Conservation (phyloP, 129 eudicot species). For the Tanacetum coccineum region DNA sequence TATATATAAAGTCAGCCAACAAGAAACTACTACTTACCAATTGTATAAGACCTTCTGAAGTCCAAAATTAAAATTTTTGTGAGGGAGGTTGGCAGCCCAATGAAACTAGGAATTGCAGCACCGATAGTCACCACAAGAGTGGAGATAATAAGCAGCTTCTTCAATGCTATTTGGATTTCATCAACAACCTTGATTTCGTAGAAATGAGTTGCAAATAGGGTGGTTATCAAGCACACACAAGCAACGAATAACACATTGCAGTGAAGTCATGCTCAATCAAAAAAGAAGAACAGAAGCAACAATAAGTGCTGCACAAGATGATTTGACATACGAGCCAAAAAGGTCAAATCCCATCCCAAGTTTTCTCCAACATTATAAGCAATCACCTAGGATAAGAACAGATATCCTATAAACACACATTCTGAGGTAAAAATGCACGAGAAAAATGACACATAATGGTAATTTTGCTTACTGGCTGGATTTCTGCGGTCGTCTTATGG, state of each 20-base stretch:
- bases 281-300: constrained; percentile 69
- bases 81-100: constrained; percentile 60
- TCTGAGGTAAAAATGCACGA: not conserved
- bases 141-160: constrained; percentile 70
- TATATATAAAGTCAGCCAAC: not conserved
- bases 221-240: constrained; percentile 63
- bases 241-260: constrained; percentile 63
- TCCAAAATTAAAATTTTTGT: constrained; percentile 71
- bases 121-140: constrained; percentile 63
- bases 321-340: too few relatives aligned
- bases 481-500: constrained; percentile 81
- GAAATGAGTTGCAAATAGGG: too few relatives aligned
- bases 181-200: too few relatives aligned
- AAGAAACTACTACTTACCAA: too few relatives aligned
- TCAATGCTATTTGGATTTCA: constrained; percentile 52
- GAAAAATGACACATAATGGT: not conserved
- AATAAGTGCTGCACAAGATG: too few relatives aligned
- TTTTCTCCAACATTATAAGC: too few relatives aligned
- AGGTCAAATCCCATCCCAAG: too few relatives aligned
- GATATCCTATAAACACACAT: not conserved
- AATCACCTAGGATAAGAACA: too few relatives aligned
- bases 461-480: constrained; percentile 55
- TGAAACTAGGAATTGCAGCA: constrained; percentile 46
- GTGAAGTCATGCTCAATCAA: constrained; percentile 62
- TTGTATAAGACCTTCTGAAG: constrained; percentile 55